Base-by-base conservation (phyloP, 805 yeast species). In the Blastobotrys attinorum region DNA sequence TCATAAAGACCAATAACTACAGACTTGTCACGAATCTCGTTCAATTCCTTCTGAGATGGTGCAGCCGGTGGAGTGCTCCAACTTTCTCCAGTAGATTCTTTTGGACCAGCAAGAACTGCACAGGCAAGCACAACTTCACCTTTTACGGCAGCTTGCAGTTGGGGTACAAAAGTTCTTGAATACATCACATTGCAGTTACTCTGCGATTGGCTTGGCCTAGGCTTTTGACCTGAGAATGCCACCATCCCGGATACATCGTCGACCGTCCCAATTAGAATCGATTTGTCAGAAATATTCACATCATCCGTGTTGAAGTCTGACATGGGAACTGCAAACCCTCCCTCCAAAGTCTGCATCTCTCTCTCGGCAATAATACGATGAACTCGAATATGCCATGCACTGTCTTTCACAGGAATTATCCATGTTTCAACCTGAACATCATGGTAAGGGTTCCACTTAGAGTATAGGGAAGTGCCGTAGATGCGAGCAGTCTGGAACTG, bases 401-500 rank as follows among this genome's bases (percentile, higher is more conserved):
- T 43, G n/a, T 22, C 6, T n/a, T n/a, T n/a, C n/a, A n/a, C n/a
- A 3, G 59, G 53, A 37, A 51, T 43, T 23, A 51, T 25, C 56
- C 57, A 55, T 1, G 55, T 47, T 32, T 47, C 44, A 13, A 54
- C 49, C 1, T 31, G 21, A 8, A 55, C 53, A 16, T 49, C 53
- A n/a, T 35, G 31, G 47, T 43, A 46, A 11, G 55, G 52, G 4
- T 42, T 31, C 53, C 56, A 53, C 29, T 22, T 31, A 10, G 52
- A 43, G 39, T 47, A 50, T 17, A 53, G 40, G 13, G 41, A 31
- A 18, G 36, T 22, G 21, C 42, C 43, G 2, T 18, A 23, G 22
- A 39, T 27, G 33, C 41, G 16, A n/a, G 46, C 46, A 22, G 32
- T 29, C 27, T 31, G 11, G 22, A 43, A 45, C 21, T 34, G 20